A percentile compares a stretch with the other conserved stretches of the same genome.
Evolutionary conservation across 1,139 yeast genomes (phyloP).

Genomic region (Meyerozyma athensensis): DNA sequence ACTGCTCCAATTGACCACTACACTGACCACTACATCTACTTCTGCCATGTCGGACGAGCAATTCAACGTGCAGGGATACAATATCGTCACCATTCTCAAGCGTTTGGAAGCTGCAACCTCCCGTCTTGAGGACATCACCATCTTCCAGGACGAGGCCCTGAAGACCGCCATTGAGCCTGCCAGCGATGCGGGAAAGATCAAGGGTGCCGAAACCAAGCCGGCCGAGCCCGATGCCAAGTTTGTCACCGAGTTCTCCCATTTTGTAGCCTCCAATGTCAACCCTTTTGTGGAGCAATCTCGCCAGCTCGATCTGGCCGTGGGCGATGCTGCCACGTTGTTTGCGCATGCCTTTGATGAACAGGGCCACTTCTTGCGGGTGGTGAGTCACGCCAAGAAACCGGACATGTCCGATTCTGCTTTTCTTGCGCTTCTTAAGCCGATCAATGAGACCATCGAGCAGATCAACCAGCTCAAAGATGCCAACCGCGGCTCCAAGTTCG

Average conservation of each 20-base stretch:
- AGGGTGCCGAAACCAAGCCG: background rate
- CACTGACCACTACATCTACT: background rate
- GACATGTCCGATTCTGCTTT: conserved; percentile 50
- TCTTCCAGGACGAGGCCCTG: conserved; percentile 59
- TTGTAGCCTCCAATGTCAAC: conserved; percentile 47
- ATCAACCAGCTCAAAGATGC: conserved; percentile 66
- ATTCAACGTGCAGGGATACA: conserved; percentile 72
- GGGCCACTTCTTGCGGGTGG: conserved; percentile 53
- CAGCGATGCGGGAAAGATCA: conserved; percentile 38
- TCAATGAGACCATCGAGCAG: conserved; percentile 55
- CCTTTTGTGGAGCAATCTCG: conserved; percentile 60
- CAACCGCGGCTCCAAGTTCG: conserved; percentile 61
- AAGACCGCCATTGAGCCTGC: conserved; percentile 8
- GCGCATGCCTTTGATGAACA: conserved; percentile 59
- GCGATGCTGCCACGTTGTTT: conserved; percentile 54
- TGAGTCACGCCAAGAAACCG: conserved; percentile 61
- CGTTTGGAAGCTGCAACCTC: conserved; percentile 92
- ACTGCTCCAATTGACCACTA: background rate
- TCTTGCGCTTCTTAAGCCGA: conserved; percentile 59
- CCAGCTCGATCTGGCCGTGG: conserved; percentile 59
- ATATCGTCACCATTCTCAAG: conserved; percentile 74
- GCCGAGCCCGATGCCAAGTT: conserved; percentile 30
- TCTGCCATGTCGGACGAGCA: conserved; percentile 34
- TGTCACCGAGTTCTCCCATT: conserved; percentile 49
- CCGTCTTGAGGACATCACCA: conserved; percentile 82